Evolutionary conservation across 768 basidiomycete genomes (phyloP).

Genomic region (Cytidiella melzeri): DNA sequence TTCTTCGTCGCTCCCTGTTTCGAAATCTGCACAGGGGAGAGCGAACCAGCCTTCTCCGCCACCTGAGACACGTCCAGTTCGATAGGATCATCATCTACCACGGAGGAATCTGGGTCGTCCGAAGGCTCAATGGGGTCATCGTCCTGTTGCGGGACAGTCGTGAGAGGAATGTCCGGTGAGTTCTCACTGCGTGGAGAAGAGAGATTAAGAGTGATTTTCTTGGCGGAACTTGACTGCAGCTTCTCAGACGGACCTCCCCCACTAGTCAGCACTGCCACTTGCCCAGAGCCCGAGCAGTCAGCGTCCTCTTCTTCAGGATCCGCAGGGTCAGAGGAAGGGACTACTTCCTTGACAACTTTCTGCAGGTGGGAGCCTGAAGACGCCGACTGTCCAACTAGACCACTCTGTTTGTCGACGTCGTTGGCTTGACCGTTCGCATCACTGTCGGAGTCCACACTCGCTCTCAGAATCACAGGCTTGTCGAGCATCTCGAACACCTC

Average conservation of each 20-base stretch:
- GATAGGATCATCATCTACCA: slow-evolving; percentile 26
- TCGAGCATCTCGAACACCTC: too few species aligned
- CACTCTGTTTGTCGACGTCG: not conserved
- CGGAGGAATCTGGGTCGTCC: slow-evolving; percentile 19
- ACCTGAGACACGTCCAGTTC: slow-evolving; percentile 15
- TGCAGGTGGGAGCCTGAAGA: too few species aligned
- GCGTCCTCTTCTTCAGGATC: not conserved
- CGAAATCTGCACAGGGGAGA: slow-evolving; percentile 19
- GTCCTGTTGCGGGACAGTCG: slow-evolving; percentile 4
- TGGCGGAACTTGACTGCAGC: too few species aligned
- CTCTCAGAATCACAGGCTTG: too few species aligned
- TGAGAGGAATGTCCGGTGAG: not conserved
- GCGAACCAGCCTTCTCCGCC: not conserved
- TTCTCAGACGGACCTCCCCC: too few species aligned
- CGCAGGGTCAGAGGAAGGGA: slow-evolving; percentile 5
- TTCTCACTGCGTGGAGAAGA: too few species aligned
- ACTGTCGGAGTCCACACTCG: too few species aligned
- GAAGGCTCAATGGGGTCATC: slow-evolving; percentile 41
- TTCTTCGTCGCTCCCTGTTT: slow-evolving; percentile 32
- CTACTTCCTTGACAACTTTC: not conserved
- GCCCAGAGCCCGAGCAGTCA: not conserved
- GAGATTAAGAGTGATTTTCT: too few species aligned
- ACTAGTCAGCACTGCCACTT: too few species aligned
- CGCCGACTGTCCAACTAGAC: not conserved
- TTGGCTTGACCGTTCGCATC: too few species aligned